Evolutionary conservation across 768 basidiomycete genomes (phyloP).

Genomic region (Aureoboletus auriporus): DNA sequence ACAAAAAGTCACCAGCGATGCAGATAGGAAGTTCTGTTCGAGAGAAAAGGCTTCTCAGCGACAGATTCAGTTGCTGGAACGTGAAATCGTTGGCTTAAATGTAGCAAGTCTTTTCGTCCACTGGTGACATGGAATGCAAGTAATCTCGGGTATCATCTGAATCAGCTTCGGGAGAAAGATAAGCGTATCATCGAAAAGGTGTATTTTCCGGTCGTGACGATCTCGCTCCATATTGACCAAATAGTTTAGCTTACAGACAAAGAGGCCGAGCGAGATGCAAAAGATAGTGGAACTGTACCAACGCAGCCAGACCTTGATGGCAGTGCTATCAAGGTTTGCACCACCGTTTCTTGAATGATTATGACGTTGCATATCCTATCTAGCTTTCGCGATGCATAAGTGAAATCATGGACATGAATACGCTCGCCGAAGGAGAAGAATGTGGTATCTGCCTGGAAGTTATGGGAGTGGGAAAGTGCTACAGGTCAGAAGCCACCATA

Average conservation of each 20-base stretch:
- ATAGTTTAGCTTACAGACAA: constrained; percentile 10
- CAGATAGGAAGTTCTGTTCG: neutral
- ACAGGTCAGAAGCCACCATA: constrained; percentile 12
- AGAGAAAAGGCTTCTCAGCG: neutral
- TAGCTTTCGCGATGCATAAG: constrained; percentile 15
- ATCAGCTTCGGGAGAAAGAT: constrained; percentile 11
- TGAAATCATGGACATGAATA: constrained; percentile 18
- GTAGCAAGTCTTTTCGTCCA: neutral
- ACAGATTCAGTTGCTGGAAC: constrained; percentile 11
- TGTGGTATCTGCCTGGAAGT: constrained; percentile 18
- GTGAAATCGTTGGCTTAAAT: neutral
- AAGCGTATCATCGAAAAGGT: constrained; percentile 16
- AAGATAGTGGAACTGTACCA: neutral
- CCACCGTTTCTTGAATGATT: neutral
- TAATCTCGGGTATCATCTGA: neutral
- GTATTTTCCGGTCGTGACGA: neutral
- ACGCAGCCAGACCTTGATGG: constrained; percentile 7
- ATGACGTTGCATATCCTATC: neutral
- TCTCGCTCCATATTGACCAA: neutral
- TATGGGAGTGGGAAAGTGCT: constrained; percentile 14
- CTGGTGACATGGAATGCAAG: neutral
- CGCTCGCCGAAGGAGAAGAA: constrained; percentile 18
- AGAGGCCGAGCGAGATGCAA: constrained; percentile 15
- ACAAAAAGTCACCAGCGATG: neutral
- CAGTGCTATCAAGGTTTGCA: constrained; percentile 8